phyloP scores from a whole-genome alignment of 139 green algal species.

The Volvox reticuliferus region DNA sequence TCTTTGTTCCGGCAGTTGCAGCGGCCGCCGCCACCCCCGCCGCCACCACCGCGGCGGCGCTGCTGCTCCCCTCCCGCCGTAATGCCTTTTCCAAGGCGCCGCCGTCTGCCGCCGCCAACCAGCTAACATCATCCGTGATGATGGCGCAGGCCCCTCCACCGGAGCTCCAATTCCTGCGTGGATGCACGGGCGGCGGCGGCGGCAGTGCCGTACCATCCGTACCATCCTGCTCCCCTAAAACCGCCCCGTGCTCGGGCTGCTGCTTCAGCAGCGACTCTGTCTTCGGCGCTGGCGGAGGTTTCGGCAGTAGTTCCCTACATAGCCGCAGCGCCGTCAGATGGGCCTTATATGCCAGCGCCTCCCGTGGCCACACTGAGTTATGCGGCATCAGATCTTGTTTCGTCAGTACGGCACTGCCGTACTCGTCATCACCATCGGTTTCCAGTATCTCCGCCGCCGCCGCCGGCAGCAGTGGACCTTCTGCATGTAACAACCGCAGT shows the following conservation, averaged over 20 bases:
- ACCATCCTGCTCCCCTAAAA: no score
- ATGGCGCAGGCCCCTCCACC: not conserved
- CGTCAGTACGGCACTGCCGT: not conserved
- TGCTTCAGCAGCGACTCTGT: no score
- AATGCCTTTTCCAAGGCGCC: slow-evolving; percentile 6
- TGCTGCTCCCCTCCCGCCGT: not conserved
- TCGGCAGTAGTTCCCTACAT: not conserved
- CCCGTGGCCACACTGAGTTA: slow-evolving; percentile 17
- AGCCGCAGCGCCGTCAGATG: slow-evolving; percentile 28
- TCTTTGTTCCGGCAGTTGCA: not conserved
- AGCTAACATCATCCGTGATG: slow-evolving; percentile 6
- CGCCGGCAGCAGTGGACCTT: not conserved
- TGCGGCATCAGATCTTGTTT: not conserved
- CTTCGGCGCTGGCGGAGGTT: not conserved
- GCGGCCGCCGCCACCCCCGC: not conserved
- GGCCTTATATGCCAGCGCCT: slow-evolving; percentile 21
- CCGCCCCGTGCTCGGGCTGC: no score
- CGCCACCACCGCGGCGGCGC: not conserved
- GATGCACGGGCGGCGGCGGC: not conserved
- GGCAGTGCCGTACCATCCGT: not conserved
- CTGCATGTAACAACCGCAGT: not conserved
- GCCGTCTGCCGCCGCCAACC: slow-evolving; percentile 12
- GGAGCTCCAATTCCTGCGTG: not conserved
- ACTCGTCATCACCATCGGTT: no score
- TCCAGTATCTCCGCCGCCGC: not conserved